Percentiles rank a stretch among this genome's conserved stretches.
phyloP scores from a whole-genome alignment of 208 protist species.

The Novymonas esmeraldas region DNA sequence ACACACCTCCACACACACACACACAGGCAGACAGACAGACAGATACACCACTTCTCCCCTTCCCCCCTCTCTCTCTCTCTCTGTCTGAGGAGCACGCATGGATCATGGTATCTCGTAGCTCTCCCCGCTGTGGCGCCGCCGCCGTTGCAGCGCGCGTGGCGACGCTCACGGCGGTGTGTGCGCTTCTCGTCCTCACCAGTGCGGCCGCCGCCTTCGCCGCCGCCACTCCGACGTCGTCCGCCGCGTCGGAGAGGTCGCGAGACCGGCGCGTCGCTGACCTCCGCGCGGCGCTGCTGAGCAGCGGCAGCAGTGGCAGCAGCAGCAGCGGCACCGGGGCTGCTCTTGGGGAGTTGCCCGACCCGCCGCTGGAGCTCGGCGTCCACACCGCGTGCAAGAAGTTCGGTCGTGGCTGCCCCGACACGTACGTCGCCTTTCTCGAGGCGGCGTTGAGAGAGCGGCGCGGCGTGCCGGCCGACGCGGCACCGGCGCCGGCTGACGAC shows the following conservation, averaged over 20 bases:
- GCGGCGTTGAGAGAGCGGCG: conserved; percentile 7
- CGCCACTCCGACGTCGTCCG: neutral
- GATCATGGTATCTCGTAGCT: too few species aligned
- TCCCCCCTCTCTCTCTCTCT: too few species aligned
- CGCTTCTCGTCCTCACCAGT: neutral
- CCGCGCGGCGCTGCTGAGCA: conserved; percentile 7
- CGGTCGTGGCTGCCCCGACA: conserved; percentile 51
- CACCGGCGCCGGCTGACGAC: too few species aligned
- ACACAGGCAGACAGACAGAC: too few species aligned
- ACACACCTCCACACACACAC: too few species aligned
- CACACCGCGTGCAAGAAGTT: conserved; percentile 69
- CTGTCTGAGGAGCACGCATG: too few species aligned
- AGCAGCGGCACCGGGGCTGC: neutral
- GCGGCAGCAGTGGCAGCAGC: too few species aligned
- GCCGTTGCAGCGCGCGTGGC: neutral
- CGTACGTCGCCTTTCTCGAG: conserved; percentile 63
- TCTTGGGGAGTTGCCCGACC: conserved; percentile 26
- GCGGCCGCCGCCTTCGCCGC: neutral
- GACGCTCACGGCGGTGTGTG: neutral
- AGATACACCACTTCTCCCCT: too few species aligned
- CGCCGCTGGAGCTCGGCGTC: conserved; percentile 51
- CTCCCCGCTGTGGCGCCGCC: too few species aligned
- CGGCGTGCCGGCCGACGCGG: neutral
- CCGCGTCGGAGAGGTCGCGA: neutral
- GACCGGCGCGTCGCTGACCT: conserved; percentile 24